Percentiles rank a stretch among this genome's conserved stretches.
phyloP scores from a whole-genome alignment of 768 basidiomycete species.

The Crepidotus variabilis region DNA sequence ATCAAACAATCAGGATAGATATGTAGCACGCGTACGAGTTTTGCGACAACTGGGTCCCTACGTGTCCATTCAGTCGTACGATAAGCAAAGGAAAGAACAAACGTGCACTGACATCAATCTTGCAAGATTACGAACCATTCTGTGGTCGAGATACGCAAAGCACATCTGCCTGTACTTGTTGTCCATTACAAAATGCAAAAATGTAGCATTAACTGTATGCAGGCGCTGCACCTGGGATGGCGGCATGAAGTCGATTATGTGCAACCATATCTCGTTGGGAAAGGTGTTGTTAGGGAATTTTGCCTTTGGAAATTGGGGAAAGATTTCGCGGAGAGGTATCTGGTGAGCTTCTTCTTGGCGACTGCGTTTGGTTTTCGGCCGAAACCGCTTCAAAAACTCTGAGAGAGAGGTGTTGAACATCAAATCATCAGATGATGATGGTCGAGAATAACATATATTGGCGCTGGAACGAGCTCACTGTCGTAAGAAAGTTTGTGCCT shows the following conservation, averaged over 20 bases:
- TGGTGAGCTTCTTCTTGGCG: no score
- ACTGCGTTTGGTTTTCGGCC: no score
- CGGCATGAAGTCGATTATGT: constrained; percentile 26
- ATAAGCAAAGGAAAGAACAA: not conserved
- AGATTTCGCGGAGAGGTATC: no score
- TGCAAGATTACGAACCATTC: constrained; percentile 36
- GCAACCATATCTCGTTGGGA: constrained; percentile 28
- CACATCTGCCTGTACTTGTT: constrained; percentile 44
- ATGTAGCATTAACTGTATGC: constrained; percentile 30
- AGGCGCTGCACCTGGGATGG: constrained; percentile 24
- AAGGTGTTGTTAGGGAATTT: constrained; percentile 5
- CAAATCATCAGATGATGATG: no score
- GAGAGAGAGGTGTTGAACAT: no score
- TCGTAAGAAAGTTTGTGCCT: no score
- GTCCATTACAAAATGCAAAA: constrained; percentile 41
- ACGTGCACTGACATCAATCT: constrained; percentile 29
- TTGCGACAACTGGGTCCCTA: constrained; percentile 45
- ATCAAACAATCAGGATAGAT: constrained; percentile 46
- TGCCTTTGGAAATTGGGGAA: not conserved
- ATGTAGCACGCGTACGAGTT: constrained; percentile 44
- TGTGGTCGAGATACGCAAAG: constrained; percentile 43
- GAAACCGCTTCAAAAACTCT: no score
- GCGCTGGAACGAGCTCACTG: no score
- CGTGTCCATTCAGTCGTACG: not conserved
- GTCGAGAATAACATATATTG: no score